Conservation (phyloP, 2,329 filamentous ascomycete species). For the Teratosphaeria zuluensis region DNA sequence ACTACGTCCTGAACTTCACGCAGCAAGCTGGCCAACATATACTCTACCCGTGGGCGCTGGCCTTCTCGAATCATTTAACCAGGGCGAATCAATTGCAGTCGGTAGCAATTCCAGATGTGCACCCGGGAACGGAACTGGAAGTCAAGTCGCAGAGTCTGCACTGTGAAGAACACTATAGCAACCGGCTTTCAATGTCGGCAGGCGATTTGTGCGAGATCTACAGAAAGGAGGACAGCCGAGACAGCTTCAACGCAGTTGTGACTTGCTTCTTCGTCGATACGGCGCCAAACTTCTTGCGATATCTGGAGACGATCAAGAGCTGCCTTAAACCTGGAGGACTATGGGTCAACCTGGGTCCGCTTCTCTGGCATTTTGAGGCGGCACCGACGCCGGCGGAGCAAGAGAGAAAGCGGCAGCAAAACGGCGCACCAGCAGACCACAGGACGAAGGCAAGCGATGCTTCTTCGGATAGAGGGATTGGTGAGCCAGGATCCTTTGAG, state of each 20-base stretch:
- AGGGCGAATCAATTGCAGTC: slow-evolving; percentile 65
- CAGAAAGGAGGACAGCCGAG: slow-evolving; percentile 49
- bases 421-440: background rate
- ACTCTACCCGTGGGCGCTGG: slow-evolving; percentile 77
- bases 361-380: slow-evolving; percentile 93
- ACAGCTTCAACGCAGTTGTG: slow-evolving; percentile 68
- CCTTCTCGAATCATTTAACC: slow-evolving; percentile 74
- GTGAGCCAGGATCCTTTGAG: slow-evolving; percentile 82
- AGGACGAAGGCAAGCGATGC: background rate
- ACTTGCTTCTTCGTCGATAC: slow-evolving; percentile 97
- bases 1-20: slow-evolving; percentile 63
- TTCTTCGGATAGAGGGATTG: slow-evolving; percentile 44
- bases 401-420: slow-evolving; percentile 29
- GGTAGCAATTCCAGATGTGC: slow-evolving; percentile 68
- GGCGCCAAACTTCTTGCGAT: slow-evolving; percentile 82
- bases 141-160: slow-evolving; percentile 15
- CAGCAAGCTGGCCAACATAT: slow-evolving; percentile 51
- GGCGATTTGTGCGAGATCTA: slow-evolving; percentile 92
- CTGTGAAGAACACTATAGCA: slow-evolving; percentile 33
- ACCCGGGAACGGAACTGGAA: slow-evolving; percentile 30
- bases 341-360: slow-evolving; percentile 80
- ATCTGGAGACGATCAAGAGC: slow-evolving; percentile 71
- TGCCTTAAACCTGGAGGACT: slow-evolving; percentile 70
- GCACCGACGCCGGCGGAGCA: slow-evolving; percentile 43
- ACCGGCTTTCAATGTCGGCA: slow-evolving; percentile 83